Evolutionary conservation across 2,329 filamentous ascomycete genomes (phyloP).

Genomic region (Ophiocordyceps sinensis): DNA sequence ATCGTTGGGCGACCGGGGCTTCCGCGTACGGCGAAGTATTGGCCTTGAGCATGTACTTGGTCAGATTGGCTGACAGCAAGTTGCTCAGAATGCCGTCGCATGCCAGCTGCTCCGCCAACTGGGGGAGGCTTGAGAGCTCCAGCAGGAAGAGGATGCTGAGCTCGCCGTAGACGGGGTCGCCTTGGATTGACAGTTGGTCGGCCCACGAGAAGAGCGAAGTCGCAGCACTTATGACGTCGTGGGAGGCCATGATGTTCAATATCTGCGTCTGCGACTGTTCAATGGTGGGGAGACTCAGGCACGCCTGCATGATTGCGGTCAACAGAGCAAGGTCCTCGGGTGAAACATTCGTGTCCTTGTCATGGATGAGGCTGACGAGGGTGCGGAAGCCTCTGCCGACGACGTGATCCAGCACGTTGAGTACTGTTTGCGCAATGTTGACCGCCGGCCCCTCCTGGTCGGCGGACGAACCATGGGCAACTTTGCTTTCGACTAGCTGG

Average conservation of each 20-base stretch:
- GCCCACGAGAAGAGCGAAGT: constrained; percentile 88
- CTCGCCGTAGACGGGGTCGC: constrained; percentile 85
- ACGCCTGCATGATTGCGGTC: constrained; percentile 76
- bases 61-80: constrained; percentile 65
- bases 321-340: constrained; percentile 78
- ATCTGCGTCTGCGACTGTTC: constrained; percentile 58
- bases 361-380: constrained; percentile 69
- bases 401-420: constrained; percentile 68
- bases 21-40: constrained; percentile 69
- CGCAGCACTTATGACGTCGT: constrained; percentile 66
- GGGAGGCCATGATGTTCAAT: constrained; percentile 52
- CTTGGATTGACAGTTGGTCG: constrained; percentile 61
- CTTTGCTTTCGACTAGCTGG: constrained; percentile 20
- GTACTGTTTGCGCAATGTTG: constrained; percentile 42
- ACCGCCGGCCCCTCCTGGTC: constrained; percentile 22
- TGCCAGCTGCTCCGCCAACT: constrained; percentile 79
- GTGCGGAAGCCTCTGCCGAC: constrained; percentile 73
- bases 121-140: constrained; percentile 67
- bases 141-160: constrained; percentile 81
- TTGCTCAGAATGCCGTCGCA: constrained; percentile 72
- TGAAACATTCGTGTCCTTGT: constrained; percentile 43
- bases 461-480: constrained; percentile 16
- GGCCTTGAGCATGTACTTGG: constrained; percentile 57
- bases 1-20: constrained; percentile 49
- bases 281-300: constrained; percentile 63